phyloP scores from a whole-genome alignment of 352 stramenopile genomes.

The Globisporangium carolinianum region DNA sequence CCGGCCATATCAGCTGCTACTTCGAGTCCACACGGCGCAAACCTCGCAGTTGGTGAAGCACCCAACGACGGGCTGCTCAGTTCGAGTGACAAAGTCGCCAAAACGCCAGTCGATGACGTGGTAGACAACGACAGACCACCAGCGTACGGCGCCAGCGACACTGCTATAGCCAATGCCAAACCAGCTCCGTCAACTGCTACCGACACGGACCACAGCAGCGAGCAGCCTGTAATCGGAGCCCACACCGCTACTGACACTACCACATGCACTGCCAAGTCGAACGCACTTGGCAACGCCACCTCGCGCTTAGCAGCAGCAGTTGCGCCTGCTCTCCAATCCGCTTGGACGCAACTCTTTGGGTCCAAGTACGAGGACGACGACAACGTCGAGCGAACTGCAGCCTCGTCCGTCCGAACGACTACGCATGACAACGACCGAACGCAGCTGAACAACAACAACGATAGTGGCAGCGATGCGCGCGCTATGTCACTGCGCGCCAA shows the following conservation, averaged over 20 bases:
- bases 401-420: neutral
- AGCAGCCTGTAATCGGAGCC: too few species aligned
- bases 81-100: neutral
- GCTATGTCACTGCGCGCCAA: slow-evolving; percentile 20
- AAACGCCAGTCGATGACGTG: neutral
- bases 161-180: too few species aligned
- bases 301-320: slow-evolving; percentile 30
- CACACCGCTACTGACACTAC: too few species aligned
- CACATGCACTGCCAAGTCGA: neutral
- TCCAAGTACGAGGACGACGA: slow-evolving; percentile 42
- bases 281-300: slow-evolving; percentile 1
- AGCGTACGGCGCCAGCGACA: too few species aligned
- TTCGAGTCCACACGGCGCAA: too few species aligned
- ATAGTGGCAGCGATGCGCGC: neutral
- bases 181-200: too few species aligned
- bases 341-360: slow-evolving; percentile 51
- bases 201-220: too few species aligned
- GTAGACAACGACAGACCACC: neutral
- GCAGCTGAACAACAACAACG: neutral
- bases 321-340: slow-evolving; percentile 25
- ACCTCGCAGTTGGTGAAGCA: neutral
- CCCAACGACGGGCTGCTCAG: neutral
- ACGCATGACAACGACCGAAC: neutral
- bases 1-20: too few species aligned
- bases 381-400: neutral